A percentile compares a stretch with the other conserved stretches of the same genome.
phyloP scores from a whole-genome alignment of 192 early-diverging fungal genomes.

The Coemansia sp. region DNA sequence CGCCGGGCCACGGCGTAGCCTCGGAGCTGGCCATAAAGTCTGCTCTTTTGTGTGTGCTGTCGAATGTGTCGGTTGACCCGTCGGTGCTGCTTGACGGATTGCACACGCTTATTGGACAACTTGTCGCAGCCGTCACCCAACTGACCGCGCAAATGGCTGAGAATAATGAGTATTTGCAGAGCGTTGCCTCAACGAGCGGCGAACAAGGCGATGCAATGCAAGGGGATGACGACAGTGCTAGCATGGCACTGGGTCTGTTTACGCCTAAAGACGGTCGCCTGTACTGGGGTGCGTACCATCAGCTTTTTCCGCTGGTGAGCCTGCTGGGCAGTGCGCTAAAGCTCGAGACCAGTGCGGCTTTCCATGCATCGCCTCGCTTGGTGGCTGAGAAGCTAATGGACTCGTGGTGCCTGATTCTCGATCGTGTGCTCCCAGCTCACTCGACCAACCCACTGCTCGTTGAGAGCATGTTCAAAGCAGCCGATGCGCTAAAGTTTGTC shows the following conservation, averaged over 20 bases:
- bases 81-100: conserved; percentile 19
- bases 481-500: conserved; percentile 21
- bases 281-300: conserved; percentile 47
- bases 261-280: conserved; percentile 15
- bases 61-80: conserved; percentile 23
- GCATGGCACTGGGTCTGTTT: conserved; percentile 28
- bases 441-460: conserved; percentile 25
- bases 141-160: conserved; percentile 16
- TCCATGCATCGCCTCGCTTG: conserved; percentile 10
- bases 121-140: conserved; percentile 16
- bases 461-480: conserved; percentile 26
- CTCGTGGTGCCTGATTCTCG: conserved; percentile 17
- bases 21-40: conserved; percentile 21
- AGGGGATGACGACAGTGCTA: conserved; percentile 19
- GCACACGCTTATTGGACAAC: conserved; percentile 15
- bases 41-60: conserved; percentile 27
- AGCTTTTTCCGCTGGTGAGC: conserved; percentile 33
- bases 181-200: neutral
- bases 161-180: conserved; percentile 13
- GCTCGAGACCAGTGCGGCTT: conserved; percentile 19
- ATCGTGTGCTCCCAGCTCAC: conserved; percentile 24
- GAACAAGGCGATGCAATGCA: neutral
- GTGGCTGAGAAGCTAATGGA: conserved; percentile 15
- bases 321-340: conserved; percentile 37
- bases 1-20: neutral